Conservation (phyloP, 129 eudicot genomes). For the Lonicera japonica region DNA sequence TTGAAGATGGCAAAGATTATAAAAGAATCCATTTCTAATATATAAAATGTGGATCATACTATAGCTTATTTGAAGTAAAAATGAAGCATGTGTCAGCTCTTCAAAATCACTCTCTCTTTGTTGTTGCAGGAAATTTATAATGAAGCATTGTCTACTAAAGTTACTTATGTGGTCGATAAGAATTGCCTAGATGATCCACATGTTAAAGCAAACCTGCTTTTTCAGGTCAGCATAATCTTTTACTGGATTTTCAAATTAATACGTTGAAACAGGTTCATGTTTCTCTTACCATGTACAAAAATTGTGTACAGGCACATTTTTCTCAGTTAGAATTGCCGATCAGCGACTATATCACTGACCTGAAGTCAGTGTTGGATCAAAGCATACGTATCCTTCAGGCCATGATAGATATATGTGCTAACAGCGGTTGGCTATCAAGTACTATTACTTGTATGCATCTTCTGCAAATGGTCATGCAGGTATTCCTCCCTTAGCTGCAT, state of each 20-base stretch:
- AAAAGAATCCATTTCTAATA: neutral
- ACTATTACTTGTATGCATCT: constrained; percentile 90
- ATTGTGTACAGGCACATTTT: constrained; percentile 73
- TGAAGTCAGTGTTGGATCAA: constrained; percentile 96
- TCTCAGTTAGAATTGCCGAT: constrained; percentile 78
- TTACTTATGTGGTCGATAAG: constrained; percentile 67
- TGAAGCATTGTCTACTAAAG: constrained; percentile 66
- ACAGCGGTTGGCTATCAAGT: constrained; percentile 98
- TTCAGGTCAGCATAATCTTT: constrained; percentile 54
- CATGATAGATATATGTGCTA: constrained; percentile 96
- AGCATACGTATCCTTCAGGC: constrained; percentile 94
- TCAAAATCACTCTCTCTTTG: neutral
- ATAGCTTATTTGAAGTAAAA: neutral
- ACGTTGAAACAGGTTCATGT: neutral
- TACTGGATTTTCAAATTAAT: neutral
- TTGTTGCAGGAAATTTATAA: constrained; percentile 72
- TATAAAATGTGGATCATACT: neutral
- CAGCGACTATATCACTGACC: constrained; percentile 86
- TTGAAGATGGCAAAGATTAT: neutral
- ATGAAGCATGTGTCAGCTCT: neutral
- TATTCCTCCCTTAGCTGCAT: constrained; percentile 17
- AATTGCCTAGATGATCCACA: constrained; percentile 92
- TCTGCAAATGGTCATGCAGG: constrained; percentile 99
- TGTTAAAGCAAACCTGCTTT: constrained; percentile 89
- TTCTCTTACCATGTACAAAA: constrained; percentile 4